Percentiles rank a stretch among this genome's conserved stretches.
These are phyloP conservation scores for Rhamnella rubrinervis DNA, from an alignment of 331 rosid genomes.

Conservation along the genomic window DNA sequence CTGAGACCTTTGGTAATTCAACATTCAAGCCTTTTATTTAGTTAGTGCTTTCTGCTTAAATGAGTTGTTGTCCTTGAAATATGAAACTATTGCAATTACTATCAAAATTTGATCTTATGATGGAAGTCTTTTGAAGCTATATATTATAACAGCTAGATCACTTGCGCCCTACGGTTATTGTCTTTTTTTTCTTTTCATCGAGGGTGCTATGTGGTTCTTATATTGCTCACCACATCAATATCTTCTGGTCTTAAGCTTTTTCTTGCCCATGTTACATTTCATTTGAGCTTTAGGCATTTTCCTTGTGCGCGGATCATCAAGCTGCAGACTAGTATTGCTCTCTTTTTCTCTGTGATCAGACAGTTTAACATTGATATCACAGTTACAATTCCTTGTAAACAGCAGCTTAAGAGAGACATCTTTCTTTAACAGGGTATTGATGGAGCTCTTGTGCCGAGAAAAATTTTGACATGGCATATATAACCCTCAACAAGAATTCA, in stretches of 20 bases:
- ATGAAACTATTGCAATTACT: neutral
- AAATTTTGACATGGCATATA: constrained; percentile 89
- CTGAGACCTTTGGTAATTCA: constrained; percentile 74
- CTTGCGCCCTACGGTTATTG: neutral
- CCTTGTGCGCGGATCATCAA: neutral
- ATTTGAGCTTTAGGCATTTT: neutral
- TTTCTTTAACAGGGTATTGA: constrained; percentile 62
- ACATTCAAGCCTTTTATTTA: neutral
- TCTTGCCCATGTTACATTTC: no score
- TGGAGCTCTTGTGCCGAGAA: constrained; percentile 91
- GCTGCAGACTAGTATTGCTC: no score
- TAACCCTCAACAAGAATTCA: constrained; percentile 92
- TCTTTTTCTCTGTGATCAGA: no score
- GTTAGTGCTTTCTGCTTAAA: neutral
- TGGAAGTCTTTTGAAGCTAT: no score
- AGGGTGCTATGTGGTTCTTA: no score
- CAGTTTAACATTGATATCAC: no score
- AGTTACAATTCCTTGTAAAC: no score
- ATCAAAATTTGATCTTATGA: no score
- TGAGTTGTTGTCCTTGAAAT: neutral
- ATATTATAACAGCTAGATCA: neutral
- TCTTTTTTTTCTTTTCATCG: no score
- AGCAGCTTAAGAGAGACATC: neutral
- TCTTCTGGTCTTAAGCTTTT: no score
- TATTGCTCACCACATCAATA: no score